These are phyloP conservation scores for Botrytis cinerea DNA, from an alignment of 2,329 filamentous ascomycete species.

Conservation along the genomic window DNA sequence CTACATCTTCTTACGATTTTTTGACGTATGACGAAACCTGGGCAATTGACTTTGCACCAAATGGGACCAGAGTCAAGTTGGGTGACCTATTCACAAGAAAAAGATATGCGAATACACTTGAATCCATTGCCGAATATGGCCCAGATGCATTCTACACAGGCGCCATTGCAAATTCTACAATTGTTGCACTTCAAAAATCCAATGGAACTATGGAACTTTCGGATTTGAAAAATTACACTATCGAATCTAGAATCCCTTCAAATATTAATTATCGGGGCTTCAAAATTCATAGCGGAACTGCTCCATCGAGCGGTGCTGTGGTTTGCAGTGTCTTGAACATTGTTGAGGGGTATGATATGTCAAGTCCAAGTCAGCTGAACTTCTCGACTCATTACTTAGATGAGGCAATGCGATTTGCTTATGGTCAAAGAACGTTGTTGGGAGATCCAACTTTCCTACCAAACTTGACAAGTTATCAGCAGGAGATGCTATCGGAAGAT, in stretches of 20 bases:
- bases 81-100: slow-evolving; percentile 80
- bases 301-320: slow-evolving; percentile 78
- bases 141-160: slow-evolving; percentile 74
- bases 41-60: slow-evolving; percentile 85
- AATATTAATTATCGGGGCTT: slow-evolving; percentile 69
- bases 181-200: slow-evolving; percentile 63
- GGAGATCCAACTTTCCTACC: slow-evolving; percentile 63
- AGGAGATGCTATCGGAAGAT: slow-evolving; percentile 51
- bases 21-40: slow-evolving; percentile 74
- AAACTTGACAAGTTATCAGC: slow-evolving; percentile 60
- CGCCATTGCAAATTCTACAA: slow-evolving; percentile 70
- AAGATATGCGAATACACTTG: slow-evolving; percentile 77
- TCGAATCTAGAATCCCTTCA: slow-evolving; percentile 64
- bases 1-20: slow-evolving; percentile 57
- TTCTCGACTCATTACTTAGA: slow-evolving; percentile 66
- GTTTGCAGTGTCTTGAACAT: slow-evolving; percentile 76
- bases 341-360: slow-evolving; percentile 70
- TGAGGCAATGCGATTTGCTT: slow-evolving; percentile 67
- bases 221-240: slow-evolving; percentile 73
- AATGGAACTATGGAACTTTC: slow-evolving; percentile 86
- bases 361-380: slow-evolving; percentile 54
- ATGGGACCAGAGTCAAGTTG: slow-evolving; percentile 69
- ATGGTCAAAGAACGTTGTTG: slow-evolving; percentile 61
- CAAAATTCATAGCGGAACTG: slow-evolving; percentile 67
- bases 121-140: slow-evolving; percentile 73